phyloP scores from a whole-genome alignment of 2,329 filamentous ascomycete species.

The Aspergillus ibericus region DNA sequence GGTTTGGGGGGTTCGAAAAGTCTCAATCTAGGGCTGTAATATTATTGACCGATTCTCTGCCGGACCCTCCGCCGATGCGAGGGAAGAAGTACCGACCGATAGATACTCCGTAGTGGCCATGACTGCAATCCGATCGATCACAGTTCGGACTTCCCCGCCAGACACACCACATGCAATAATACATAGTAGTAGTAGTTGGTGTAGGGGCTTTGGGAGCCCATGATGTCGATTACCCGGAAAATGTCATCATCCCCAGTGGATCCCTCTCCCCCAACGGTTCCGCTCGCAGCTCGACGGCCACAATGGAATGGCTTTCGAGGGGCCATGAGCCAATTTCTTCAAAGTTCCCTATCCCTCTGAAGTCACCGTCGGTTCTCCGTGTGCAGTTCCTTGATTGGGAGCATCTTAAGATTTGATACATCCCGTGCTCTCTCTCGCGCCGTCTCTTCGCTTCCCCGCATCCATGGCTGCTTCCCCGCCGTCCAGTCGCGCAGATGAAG shows the following conservation, averaged over 20 bases:
- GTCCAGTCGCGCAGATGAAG: constrained; percentile 40
- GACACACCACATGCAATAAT: no score
- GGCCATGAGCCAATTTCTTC: not conserved
- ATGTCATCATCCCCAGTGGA: constrained; percentile 5
- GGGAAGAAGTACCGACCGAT: no score
- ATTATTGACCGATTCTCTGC: no score
- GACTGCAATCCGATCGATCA: no score
- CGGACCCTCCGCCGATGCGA: no score
- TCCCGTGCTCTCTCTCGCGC: not conserved
- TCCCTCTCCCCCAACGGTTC: not conserved
- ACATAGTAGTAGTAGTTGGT: no score
- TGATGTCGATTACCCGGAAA: constrained; percentile 5
- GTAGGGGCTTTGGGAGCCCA: not conserved
- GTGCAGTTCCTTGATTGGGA: not conserved
- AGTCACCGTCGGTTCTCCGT: not conserved
- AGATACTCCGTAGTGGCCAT: no score
- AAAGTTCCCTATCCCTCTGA: not conserved
- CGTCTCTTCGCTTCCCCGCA: not conserved
- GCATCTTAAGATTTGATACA: not conserved
- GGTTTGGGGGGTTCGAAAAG: not conserved
- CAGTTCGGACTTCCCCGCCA: no score
- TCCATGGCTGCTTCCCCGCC: constrained; percentile 26
- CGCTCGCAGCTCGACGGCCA: not conserved
- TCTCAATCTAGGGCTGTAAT: not conserved
- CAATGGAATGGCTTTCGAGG: not conserved